Evolutionary conservation across 2,329 filamentous ascomycete species (phyloP).

Genomic region (Pestalotiopsis sp.): DNA sequence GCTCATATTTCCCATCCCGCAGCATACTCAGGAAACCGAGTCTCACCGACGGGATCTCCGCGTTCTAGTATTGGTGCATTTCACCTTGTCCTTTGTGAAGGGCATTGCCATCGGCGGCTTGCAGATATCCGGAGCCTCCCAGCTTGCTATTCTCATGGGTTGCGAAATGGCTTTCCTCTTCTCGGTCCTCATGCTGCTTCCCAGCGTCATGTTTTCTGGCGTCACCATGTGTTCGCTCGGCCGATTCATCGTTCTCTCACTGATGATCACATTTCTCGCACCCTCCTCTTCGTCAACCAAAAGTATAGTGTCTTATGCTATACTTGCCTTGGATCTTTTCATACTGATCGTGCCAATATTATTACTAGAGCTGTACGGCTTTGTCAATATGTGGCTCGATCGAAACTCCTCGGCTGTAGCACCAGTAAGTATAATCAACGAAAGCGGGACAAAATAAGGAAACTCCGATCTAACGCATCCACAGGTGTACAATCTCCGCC

Average conservation of each 20-base stretch:
- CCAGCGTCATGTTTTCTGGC: constrained; percentile 5
- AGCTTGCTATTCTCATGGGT: constrained; percentile 15
- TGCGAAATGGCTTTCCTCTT: constrained; percentile 19
- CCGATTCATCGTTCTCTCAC: not conserved
- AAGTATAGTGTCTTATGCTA: not conserved
- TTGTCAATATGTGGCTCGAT: not conserved
- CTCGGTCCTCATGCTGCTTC: constrained; percentile 17
- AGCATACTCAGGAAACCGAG: not conserved
- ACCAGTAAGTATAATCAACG: not conserved
- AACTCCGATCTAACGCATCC: not conserved
- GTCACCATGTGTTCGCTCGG: not conserved
- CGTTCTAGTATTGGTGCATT: constrained; percentile 17
- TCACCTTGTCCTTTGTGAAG: constrained; percentile 17
- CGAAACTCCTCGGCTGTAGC: not conserved
- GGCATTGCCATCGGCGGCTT: constrained; percentile 19
- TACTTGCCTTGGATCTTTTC: constrained; percentile 2
- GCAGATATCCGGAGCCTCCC: constrained; percentile 18
- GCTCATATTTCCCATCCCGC: constrained; percentile 16
- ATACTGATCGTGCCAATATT: not conserved
- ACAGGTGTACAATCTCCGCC: constrained; percentile 9
- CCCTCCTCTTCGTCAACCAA: not conserved
- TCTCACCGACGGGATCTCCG: constrained; percentile 14
- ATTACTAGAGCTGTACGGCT: not conserved
- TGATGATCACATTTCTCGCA: not conserved
- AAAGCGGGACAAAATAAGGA: not conserved